phyloP scores from a whole-genome alignment of 1,139 yeast genomes.

The Saccharomycopsis hybrid region DNA sequence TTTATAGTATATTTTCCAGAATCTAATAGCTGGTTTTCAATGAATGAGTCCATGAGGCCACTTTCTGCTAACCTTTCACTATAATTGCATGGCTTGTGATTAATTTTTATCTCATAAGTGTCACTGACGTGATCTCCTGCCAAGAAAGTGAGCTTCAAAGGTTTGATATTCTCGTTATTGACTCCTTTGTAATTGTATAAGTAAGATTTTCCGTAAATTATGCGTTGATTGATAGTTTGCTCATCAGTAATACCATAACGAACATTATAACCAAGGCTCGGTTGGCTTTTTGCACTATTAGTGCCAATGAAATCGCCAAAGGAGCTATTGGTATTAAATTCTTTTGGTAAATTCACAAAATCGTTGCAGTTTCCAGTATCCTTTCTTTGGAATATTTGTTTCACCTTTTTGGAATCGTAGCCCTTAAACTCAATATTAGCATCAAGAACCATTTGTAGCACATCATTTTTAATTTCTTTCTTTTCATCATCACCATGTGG shows the following conservation, averaged over 20 bases:
- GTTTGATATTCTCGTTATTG: slow-evolving; percentile 10
- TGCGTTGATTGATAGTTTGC: slow-evolving; percentile 5
- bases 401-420: background rate
- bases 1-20: background rate
- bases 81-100: background rate
- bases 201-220: slow-evolving; percentile 14
- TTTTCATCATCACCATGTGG: slow-evolving; percentile 9
- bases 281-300: too few species aligned
- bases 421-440: background rate
- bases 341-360: background rate
- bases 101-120: background rate
- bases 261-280: slow-evolving; percentile 14
- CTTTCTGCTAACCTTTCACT: slow-evolving; percentile 14
- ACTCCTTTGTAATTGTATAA: slow-evolving; percentile 17
- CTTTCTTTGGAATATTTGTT: background rate
- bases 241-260: slow-evolving; percentile 11
- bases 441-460: background rate
- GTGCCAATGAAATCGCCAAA: slow-evolving; percentile 2
- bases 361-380: background rate
- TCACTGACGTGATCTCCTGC: too few species aligned
- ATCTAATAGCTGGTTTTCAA: slow-evolving; percentile 1
- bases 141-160: slow-evolving; percentile 13
- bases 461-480: background rate
- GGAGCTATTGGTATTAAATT: background rate
- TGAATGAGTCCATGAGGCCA: slow-evolving; percentile 3